phyloP scores from a whole-genome alignment of 2,329 filamentous ascomycete species.

The Sarocladium oryzae region DNA sequence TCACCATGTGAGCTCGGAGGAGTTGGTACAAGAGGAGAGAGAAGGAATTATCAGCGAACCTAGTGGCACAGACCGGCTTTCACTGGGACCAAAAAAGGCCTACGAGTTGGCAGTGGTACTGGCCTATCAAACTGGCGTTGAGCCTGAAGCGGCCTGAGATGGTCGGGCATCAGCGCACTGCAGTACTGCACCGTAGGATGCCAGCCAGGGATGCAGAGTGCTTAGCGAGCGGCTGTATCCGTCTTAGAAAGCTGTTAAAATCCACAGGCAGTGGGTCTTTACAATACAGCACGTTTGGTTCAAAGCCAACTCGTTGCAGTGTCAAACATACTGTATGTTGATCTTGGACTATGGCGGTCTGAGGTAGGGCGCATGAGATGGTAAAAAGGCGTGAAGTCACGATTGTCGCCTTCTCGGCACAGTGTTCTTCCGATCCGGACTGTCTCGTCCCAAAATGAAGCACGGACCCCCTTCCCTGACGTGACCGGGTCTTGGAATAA shows the following conservation, averaged over 20 bases:
- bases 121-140: slow-evolving; percentile 5
- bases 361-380: background rate
- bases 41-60: background rate
- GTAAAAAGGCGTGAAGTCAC: slow-evolving; percentile 3
- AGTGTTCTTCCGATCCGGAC: slow-evolving; percentile 2
- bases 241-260: background rate
- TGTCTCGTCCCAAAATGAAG: too few species aligned
- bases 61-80: background rate
- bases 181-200: background rate
- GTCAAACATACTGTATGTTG: background rate
- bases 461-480: too few species aligned
- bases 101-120: background rate
- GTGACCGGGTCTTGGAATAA: too few species aligned
- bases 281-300: background rate
- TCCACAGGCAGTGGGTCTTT: background rate
- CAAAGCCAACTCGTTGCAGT: background rate
- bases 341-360: background rate
- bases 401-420: background rate
- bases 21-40: background rate
- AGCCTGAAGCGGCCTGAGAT: slow-evolving; percentile 6
- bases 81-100: background rate
- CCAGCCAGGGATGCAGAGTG: background rate
- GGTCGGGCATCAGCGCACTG: slow-evolving; percentile 9
- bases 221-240: background rate
- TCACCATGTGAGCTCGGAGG: background rate